phyloP scores from a whole-genome alignment of 2,329 filamentous ascomycete species.

The Botrytis galanthina region DNA sequence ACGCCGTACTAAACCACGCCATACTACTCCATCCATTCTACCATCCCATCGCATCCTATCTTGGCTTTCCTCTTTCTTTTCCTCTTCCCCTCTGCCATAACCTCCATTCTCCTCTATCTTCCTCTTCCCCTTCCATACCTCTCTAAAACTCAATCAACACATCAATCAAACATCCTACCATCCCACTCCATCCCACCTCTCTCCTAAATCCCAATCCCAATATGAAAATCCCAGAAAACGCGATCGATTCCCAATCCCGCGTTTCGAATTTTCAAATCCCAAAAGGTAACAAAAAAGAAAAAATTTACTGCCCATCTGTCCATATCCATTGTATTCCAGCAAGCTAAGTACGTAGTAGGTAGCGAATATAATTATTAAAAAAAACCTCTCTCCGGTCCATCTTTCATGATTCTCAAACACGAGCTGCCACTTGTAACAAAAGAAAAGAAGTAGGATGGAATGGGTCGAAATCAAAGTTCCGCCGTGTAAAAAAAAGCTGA shows the following conservation, averaged over 20 bases:
- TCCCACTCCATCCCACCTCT: not conserved
- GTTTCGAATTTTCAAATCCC: conserved; percentile 9
- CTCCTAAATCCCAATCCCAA: not conserved
- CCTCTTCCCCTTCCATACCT: not conserved
- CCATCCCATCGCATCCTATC: not conserved
- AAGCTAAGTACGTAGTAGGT: conserved; percentile 2
- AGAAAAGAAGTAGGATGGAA: not conserved
- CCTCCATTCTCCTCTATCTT: not conserved
- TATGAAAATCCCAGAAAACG: not conserved
- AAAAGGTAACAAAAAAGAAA: conserved; percentile 6
- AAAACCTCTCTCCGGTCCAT: not conserved
- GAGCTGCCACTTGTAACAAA: not conserved
- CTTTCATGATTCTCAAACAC: not conserved
- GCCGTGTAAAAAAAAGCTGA: not conserved
- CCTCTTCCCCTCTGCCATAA: not conserved
- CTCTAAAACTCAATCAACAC: not conserved
- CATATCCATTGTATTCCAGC: conserved; percentile 8
- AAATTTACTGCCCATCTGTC: conserved; percentile 10
- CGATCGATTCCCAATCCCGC: not conserved
- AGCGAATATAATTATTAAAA: conserved; percentile 20
- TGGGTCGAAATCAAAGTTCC: not conserved
- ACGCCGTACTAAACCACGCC: not conserved
- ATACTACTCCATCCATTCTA: not conserved
- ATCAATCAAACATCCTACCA: not conserved
- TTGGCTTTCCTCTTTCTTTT: not conserved